phyloP scores from a whole-genome alignment of 2,329 filamentous ascomycete genomes.

The Thermoascus crustaceus region DNA sequence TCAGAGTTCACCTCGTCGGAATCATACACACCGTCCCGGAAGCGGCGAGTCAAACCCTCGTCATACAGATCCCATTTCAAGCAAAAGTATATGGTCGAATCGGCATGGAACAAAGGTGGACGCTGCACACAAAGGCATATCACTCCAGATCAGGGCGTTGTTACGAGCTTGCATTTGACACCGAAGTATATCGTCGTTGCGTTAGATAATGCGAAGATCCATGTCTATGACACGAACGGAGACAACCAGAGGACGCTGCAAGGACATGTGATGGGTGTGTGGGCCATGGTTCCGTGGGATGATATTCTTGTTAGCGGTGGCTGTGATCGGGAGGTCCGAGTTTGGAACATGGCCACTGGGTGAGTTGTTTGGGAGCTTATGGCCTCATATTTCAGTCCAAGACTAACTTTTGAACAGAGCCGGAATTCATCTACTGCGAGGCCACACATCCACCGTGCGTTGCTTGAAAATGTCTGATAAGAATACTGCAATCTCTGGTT shows the following conservation, averaged over 20 bases:
- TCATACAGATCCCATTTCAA: slow-evolving; percentile 98
- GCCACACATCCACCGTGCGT: slow-evolving; percentile 91
- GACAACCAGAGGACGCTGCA: slow-evolving; percentile 80
- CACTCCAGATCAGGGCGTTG: slow-evolving; percentile 91
- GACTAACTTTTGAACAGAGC: slow-evolving; percentile 41
- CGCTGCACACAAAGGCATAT: slow-evolving; percentile 76
- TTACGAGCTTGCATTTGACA: slow-evolving; percentile 90
- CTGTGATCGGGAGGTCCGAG: slow-evolving; percentile 90
- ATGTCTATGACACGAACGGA: slow-evolving; percentile 91
- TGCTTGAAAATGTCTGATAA: slow-evolving; percentile 96
- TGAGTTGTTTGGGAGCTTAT: slow-evolving; percentile 34
- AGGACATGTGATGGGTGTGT: slow-evolving; percentile 97
- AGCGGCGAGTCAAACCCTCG: slow-evolving; percentile 55
- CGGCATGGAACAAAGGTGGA: slow-evolving; percentile 92
- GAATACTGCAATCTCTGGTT: slow-evolving; percentile 92
- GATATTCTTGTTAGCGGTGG: slow-evolving; percentile 92
- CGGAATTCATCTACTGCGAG: slow-evolving; percentile 74
- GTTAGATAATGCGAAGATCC: slow-evolving; percentile 95
- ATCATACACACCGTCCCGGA: slow-evolving; percentile 27
- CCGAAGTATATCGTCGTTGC: slow-evolving; percentile 96
- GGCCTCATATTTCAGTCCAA: background rate
- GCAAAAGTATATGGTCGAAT: slow-evolving; percentile 92
- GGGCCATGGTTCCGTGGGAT: slow-evolving; percentile 98
- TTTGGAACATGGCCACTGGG: slow-evolving; percentile 94
- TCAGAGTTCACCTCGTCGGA: slow-evolving; percentile 36